phyloP scores from a whole-genome alignment of 441 rosid genomes.

The Melastoma candidum region DNA sequence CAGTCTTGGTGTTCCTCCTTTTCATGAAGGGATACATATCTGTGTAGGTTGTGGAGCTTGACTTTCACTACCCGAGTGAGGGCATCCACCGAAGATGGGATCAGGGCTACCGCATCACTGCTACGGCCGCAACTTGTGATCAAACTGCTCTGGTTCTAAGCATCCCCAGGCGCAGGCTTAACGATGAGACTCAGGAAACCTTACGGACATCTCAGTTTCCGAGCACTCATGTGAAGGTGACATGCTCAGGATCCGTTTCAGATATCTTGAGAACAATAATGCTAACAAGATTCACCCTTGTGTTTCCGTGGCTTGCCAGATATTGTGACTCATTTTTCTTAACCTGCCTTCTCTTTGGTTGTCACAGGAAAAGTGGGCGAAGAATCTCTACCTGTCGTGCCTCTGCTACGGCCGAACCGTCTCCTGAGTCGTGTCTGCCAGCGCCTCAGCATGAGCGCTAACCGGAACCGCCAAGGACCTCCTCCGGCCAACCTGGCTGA shows the following conservation, averaged over 20 bases:
- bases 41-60: conserved; percentile 86
- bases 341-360: neutral
- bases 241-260: neutral
- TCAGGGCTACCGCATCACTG: conserved; percentile 76
- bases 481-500: too few species aligned
- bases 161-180: conserved; percentile 80
- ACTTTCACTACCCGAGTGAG: conserved; percentile 97
- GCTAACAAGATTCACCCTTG: neutral
- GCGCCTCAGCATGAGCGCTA: too few species aligned
- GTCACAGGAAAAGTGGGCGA: conserved; percentile 85
- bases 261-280: neutral
- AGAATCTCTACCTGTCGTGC: conserved; percentile 85
- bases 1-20: too few species aligned
- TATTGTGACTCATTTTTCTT: neutral
- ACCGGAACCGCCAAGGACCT: too few species aligned
- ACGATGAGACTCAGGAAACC: conserved; percentile 96
- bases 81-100: conserved; percentile 99
- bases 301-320: neutral
- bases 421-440: conserved; percentile 29
- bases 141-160: conserved; percentile 94
- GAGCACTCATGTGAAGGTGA: conserved; percentile 92
- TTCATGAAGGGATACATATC: neutral
- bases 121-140: conserved; percentile 91
- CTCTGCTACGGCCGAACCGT: conserved; percentile 88
- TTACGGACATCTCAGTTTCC: conserved; percentile 96